Base-by-base conservation (phyloP, 768 basidiomycete species). In the Suillus brevipes region DNA sequence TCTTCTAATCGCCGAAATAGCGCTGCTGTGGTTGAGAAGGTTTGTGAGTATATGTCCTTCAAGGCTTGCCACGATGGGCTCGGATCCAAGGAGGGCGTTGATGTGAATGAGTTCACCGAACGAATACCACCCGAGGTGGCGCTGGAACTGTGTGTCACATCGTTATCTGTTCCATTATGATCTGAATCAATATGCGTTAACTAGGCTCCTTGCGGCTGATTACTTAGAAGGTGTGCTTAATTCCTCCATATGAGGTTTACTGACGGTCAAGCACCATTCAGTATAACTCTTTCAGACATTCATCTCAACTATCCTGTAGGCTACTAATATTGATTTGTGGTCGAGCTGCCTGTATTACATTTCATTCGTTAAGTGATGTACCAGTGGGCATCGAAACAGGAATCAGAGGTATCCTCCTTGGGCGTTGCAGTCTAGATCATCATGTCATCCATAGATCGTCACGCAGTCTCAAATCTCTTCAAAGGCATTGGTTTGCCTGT, bases 31-130 rank as follows among this genome's bases (percentile, higher is more conserved):
- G 86, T 93, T 2, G 92, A 95, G 77, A 95, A 94, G 73, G 81
- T 97, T 61, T 83, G 94, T 49, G 95, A 98, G 76, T 97, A 94
- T 73, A 91, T 97, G 79, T 80, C 85, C 38, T 95, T 91, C 82
- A 95, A 91, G 78, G 80, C 87, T 1, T 83, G 94, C 66, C 94
- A 93, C 73, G 87, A 89, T 66, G 83, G 84, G n/a, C 81, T 79
- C 2, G 85, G 84, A 1, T 79, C 86, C 8, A 92, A 89, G 68
- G 93, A 95, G 70, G 92, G 94, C 58, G 80, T 91, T 25, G 93
- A 94, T 4, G 72, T 85, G 2, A 80, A 83, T 25, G 95, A 97
- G 69, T 90, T 95, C 68, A 77, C 84, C 67, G 94, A 96, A 68
- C 85, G 95, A 23, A 84, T 98, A 60, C 88, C 89, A 1, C 92